Evolutionary conservation across 1,284 basidiomycete genomes (phyloP), one percentile per base, ranked within the genome.

Genomic region (Cutaneotrichosporon daszewskae): DNA sequence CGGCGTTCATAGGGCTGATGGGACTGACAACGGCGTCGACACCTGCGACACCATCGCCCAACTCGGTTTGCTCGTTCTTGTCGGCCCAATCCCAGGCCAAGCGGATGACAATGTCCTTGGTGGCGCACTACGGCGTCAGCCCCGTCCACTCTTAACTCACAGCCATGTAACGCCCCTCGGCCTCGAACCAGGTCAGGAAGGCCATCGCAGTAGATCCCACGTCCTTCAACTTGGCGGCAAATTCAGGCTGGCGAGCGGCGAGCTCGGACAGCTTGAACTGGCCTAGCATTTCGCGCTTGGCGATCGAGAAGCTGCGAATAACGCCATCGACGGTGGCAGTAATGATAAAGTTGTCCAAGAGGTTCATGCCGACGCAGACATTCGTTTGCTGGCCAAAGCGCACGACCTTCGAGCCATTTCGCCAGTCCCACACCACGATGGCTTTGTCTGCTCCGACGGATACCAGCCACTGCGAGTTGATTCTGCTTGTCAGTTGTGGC

Each of bases 301-400:
- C 79, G 58, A 92, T 92, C 3, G 85, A 88, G 71, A 92, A 94
- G 12, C 87, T 85, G 29, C 89, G 75, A 18, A 92, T 87, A 36
- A 91, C 83, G 8, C 87, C 89, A 69, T 94, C 90, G 53, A 94
- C 87, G 0, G 89, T 92, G 17, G 92, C 84, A 42, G 88, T 80
- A 10, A 91, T 83, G 20, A 94, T 81, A 33, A 85, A 77, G 38
- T 76, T 69, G 10, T 70, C 74, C 29, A 92, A 79, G 28, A 94
- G 79, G 65, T 88, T 87, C 24, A 92, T 86, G 9, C 89, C 89
- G 35, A 91, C 85, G 58, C 86, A 88, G 51, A 91, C 81, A 13
- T 89, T 92, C 23, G 87, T 91, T 72, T 92, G 89, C 66, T 94
- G 89, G 1, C 89, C 89, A 58, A 91, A 92, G 8, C 87, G 76